Evolutionary conservation across 371 early-diverging fungal genomes (phyloP), one percentile per base, ranked within the genome.

Genomic region (Quaeritorhiza haematococci): DNA sequence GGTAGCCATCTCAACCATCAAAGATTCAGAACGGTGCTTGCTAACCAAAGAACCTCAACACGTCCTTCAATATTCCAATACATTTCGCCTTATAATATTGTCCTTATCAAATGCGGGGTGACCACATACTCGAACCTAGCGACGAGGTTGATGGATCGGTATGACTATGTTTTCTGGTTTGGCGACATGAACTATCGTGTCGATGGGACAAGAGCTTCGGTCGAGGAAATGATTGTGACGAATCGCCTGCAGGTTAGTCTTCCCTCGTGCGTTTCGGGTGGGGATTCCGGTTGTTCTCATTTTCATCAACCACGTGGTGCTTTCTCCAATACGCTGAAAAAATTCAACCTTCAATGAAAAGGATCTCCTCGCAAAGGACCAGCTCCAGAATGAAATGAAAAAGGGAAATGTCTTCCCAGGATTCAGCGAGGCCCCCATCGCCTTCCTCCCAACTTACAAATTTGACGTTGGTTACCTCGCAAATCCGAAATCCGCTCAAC

Each of bases 381-480:
- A 89, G 57, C 68, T 89, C 7, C 50, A 64, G 1, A 42, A 52
- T 2, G 84, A 86, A 58, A 74, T 74, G 58, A 64, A 42, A 32
- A 54, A 49, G 45, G 81, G 68, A 10, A 47, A 52, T 33, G 78
- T 64, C 34, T 84, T 94, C 56, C 49, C 58, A 4, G 81, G 76
- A 0, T 94, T 86, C 63, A 50, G 66, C 32, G 95, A 94, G 66
- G 80, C 77, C n/a, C 80, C 80, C n/a, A 90, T 94, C 34, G 57
- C 61, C 1, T 94, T 94, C 64, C 75, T 71, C 23, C 95, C 95
- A 15, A 93, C 93, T 0, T 94, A 89, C 78, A 94, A 94, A 64
- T 86, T 83, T 63, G 89, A 89, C 64, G 67, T 77, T 17, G 69
- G 3, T 19, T 54, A 56, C 15, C 29, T 21, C 53, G 26, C 21